These are phyloP conservation scores for Gaertneriomyces sp. DNA, from an alignment of 192 early-diverging fungal genomes.

Conservation along the genomic window DNA sequence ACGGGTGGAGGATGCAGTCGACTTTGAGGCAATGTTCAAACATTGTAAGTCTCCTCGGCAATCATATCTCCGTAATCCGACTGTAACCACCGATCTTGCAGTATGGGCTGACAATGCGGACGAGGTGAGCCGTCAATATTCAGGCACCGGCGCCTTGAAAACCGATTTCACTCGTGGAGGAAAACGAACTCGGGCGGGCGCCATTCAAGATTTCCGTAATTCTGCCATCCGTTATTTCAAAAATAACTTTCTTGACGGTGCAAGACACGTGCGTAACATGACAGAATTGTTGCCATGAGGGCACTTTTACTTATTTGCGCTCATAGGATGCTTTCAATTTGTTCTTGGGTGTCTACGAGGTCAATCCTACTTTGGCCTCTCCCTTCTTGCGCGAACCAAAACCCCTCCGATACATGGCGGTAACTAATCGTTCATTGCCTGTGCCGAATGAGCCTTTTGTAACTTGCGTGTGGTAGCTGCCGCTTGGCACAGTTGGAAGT, in stretches of 20 bases:
- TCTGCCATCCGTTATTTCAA: conserved; percentile 82
- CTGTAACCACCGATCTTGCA: conserved; percentile 22
- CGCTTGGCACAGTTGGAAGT: conserved; percentile 19
- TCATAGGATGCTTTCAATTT: conserved; percentile 81
- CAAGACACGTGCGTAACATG: conserved; percentile 58
- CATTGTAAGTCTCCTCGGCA: conserved; percentile 49
- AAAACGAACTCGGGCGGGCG: conserved; percentile 77
- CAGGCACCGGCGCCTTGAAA: conserved; percentile 95
- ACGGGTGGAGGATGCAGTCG: conserved; percentile 57
- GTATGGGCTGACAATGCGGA: conserved; percentile 99
- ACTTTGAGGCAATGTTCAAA: conserved; percentile 74
- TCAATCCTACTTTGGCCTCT: conserved; percentile 32
- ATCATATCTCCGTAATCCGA: not conserved
- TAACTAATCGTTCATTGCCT: not conserved
- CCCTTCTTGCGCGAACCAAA: conserved; percentile 17
- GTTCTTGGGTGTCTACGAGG: conserved; percentile 66
- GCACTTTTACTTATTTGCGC: not conserved
- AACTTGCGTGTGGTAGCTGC: conserved; percentile 14
- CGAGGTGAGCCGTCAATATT: conserved; percentile 83
- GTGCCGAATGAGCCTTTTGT: not conserved
- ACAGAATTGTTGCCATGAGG: not conserved
- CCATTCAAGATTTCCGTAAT: conserved; percentile 76
- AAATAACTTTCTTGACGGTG: conserved; percentile 94
- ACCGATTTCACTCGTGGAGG: conserved; percentile 98
- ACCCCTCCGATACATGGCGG: conserved; percentile 24